Conservation (phyloP, 179 eudicot species). For the Carnegiea gigantea region DNA sequence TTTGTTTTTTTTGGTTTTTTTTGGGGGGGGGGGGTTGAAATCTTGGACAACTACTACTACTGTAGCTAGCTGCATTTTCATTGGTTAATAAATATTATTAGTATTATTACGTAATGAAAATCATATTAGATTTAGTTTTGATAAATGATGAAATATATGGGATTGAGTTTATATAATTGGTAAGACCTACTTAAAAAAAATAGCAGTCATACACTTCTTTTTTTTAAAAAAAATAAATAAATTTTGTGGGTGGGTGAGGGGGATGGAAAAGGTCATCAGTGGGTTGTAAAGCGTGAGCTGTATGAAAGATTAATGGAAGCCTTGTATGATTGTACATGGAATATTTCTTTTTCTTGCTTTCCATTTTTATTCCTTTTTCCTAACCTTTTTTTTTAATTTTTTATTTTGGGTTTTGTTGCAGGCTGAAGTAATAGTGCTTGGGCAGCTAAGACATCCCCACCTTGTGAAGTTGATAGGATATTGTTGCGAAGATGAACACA, state of each 20-base stretch:
- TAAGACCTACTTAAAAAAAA: no score
- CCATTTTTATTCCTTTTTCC: not conserved
- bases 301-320: conserved; percentile 18
- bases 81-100: no score
- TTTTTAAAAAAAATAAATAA: no score
- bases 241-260: not conserved
- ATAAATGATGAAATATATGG: no score
- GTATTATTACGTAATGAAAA: no score
- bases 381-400: not conserved
- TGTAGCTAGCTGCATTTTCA: no score
- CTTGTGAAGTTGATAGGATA: conserved; percentile 74
- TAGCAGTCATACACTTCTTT: no score
- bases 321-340: conserved; percentile 21
- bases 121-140: not conserved
- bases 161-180: no score
- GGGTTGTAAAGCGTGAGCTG: conserved; percentile 4
- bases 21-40: no score
- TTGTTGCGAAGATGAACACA: conserved; percentile 73
- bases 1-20: no score
- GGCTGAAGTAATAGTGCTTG: conserved; percentile 65
- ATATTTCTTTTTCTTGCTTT: not conserved
- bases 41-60: no score
- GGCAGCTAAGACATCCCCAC: conserved; percentile 66
- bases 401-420: conserved; percentile 10
- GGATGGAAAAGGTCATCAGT: conserved; percentile 25